phyloP scores from a whole-genome alignment of 441 rosid genomes.

The Populus tomentosa region DNA sequence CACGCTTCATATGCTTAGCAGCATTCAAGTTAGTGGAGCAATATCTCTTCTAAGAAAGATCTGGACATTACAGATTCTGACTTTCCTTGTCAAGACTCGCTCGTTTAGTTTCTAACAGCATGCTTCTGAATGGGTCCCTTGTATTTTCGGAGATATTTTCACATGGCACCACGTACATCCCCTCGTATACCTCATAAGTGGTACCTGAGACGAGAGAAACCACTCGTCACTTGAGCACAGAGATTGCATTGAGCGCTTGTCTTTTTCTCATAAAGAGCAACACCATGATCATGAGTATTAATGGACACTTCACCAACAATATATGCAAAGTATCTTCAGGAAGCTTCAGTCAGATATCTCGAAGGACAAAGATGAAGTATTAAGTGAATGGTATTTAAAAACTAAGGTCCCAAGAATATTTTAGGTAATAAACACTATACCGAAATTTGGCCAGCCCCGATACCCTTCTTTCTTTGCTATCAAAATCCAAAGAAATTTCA shows the following conservation, averaged over 20 bases:
- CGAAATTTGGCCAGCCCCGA: no score
- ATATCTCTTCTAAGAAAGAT: constrained; percentile 29
- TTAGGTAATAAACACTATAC: no score
- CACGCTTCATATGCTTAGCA: constrained; percentile 15
- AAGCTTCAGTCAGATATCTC: no score
- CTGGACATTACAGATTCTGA: constrained; percentile 9
- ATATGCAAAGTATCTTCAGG: no score
- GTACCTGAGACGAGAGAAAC: constrained; percentile 7
- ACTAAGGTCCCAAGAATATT: no score
- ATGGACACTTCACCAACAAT: constrained; percentile 10
- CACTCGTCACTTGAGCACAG: constrained; percentile 37
- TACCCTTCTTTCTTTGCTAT: no score
- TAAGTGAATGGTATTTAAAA: no score
- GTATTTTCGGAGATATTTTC: constrained; percentile 33
- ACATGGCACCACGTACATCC: constrained; percentile 30
- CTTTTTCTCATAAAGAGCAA: constrained; percentile 17
- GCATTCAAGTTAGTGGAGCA: background rate
- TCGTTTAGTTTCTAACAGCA: constrained; percentile 4
- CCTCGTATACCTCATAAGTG: constrained; percentile 49
- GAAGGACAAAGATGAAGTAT: no score
- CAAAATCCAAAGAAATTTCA: no score
- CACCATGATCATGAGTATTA: constrained; percentile 37
- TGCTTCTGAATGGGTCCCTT: constrained; percentile 24
- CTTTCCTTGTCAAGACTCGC: constrained; percentile 11
- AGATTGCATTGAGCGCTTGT: constrained; percentile 42